Evolutionary conservation across 306 rosid genomes (phyloP), one percentile per base, ranked within the genome.

Genomic region (Vigna hirtella): DNA sequence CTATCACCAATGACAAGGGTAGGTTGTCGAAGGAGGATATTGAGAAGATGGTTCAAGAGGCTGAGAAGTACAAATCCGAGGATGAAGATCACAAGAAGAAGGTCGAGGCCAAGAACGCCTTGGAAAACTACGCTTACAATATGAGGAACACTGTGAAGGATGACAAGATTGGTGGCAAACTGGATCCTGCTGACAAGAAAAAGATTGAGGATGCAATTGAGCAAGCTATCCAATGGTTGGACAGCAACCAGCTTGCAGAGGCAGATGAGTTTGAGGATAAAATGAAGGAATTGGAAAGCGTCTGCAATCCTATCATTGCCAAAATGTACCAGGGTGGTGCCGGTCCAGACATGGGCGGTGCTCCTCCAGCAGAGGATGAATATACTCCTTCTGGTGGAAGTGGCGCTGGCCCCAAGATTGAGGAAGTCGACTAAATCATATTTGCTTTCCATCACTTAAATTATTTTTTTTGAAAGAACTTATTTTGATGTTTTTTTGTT

Each of bases 211-310:
- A 66, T 0, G 71, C 71, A 0, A 42, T 66, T 42, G 71, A 66
- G 3, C 52, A 40, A 12, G 52, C 71, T 4, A 66, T 66, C 2
- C 71, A 66, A 30, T 66, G 71, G 71, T 34, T 66, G 2, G 71
- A 66, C 52, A 66, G 9, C 71, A 66, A 66, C 71, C 71, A 66
- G 11, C 52, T 66, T 40, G 71, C 71, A 42, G 71, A 66, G 52
- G 52, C 71, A 2, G 71, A 66, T 17, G 71, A 66, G 52, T 66
- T 66, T 42, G 71, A 66, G 52, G 71, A 66, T 52, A 66, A 66
- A 20, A 66, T 66, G 71, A 66, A 66, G 71, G 71, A 66, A 66
- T 66, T 66, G 71, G 71, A 66, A 66, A 66, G 71, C 71, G 42
- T 66, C 11, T 66, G 71, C 71, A 66, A 66, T 42, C 71, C 71